phyloP scores from a whole-genome alignment of 2,329 filamentous ascomycete genomes.

The Rutstroemia sp. region DNA sequence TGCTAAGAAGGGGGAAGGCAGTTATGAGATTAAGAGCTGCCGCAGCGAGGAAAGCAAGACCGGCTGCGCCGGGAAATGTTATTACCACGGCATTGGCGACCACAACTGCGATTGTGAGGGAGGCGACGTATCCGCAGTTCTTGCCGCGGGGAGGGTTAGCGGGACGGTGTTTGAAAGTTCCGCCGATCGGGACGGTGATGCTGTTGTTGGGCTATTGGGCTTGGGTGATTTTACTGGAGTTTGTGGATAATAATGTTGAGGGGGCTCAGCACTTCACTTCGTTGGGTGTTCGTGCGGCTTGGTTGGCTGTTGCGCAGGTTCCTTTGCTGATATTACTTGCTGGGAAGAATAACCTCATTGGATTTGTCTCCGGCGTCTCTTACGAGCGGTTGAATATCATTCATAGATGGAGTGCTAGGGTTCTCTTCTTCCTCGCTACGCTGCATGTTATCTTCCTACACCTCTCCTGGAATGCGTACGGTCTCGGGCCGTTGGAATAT shows the following conservation, averaged over 20 bases:
- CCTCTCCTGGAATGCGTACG: conserved; percentile 21
- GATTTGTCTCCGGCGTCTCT: conserved; percentile 51
- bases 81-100: conserved; percentile 23
- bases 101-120: conserved; percentile 29
- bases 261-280: conserved; percentile 22
- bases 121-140: conserved; percentile 30
- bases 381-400: conserved; percentile 68
- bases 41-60: conserved; percentile 25
- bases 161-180: conserved; percentile 17
- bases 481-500: conserved; percentile 20
- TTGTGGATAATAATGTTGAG: conserved; percentile 30
- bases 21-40: conserved; percentile 30
- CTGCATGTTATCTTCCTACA: conserved; percentile 22
- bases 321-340: conserved; percentile 56
- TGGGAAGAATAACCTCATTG: conserved; percentile 53
- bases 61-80: conserved; percentile 28
- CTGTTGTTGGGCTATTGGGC: conserved; percentile 33
- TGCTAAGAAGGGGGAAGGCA: conserved; percentile 20
- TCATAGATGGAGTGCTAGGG: conserved; percentile 63
- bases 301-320: conserved; percentile 57
- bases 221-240: conserved; percentile 32
- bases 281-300: conserved; percentile 56
- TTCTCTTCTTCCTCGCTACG: conserved; percentile 57
- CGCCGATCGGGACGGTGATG: conserved; percentile 30
- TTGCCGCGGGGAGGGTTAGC: conserved; percentile 16